phyloP scores from a whole-genome alignment of 257 asterid genomes.

The Mentha longifolia region DNA sequence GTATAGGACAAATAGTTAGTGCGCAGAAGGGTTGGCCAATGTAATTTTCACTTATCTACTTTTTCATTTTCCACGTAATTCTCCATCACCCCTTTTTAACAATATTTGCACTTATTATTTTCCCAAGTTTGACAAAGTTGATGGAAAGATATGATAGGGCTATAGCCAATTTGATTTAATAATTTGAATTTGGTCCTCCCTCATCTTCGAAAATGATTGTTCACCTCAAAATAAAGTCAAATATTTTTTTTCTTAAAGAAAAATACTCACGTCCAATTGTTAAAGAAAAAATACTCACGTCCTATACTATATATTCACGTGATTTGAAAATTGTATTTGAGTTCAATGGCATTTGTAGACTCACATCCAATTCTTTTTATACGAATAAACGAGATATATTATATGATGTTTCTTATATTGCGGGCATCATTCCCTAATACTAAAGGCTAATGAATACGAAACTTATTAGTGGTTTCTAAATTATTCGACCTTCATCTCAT shows the following conservation, averaged over 20 bases:
- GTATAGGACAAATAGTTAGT: conserved; percentile 30
- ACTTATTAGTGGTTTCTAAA: conserved; percentile 13
- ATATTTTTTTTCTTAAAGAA: neutral
- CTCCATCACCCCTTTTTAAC: conserved; percentile 20
- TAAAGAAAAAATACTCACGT: no score
- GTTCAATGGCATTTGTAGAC: neutral
- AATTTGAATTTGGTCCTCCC: neutral
- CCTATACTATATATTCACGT: neutral
- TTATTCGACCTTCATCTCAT: conserved; percentile 25
- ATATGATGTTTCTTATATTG: no score
- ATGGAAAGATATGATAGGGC: conserved; percentile 14
- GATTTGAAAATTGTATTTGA: neutral
- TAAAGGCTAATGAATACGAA: neutral
- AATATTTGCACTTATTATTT: neutral
- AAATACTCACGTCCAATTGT: no score
- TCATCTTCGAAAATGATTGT: conserved; percentile 2
- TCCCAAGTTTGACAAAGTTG: conserved; percentile 20
- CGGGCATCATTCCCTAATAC: neutral
- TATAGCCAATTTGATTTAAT: neutral
- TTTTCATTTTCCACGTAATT: conserved; percentile 20
- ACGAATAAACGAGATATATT: neutral
- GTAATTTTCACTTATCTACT: conserved; percentile 23
- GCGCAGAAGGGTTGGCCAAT: conserved; percentile 31
- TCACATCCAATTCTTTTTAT: neutral
- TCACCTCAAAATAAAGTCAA: conserved; percentile 20